Conservation (phyloP, 345 rosid species). For the Eucalyptus cloeziana region DNA sequence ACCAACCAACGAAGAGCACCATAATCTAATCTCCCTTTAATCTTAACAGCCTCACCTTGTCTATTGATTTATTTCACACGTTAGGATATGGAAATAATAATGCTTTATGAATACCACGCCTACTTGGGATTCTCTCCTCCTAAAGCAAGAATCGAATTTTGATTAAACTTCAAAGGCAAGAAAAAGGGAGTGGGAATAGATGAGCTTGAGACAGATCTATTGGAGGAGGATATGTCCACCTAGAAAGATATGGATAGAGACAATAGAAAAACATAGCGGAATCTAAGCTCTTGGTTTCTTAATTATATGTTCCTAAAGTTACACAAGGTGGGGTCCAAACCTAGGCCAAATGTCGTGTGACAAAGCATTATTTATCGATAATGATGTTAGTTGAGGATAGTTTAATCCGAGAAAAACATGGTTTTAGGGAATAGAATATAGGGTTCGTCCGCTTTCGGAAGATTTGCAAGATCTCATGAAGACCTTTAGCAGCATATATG, state of each 20-base stretch:
- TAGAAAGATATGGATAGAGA: slow-evolving; percentile 9
- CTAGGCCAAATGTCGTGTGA: slow-evolving; percentile 66
- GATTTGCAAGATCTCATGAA: slow-evolving; percentile 92
- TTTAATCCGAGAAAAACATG: slow-evolving; percentile 62
- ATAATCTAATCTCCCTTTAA: not conserved
- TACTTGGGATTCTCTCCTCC: slow-evolving; percentile 47
- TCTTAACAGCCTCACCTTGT: not conserved
- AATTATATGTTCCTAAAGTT: slow-evolving; percentile 42
- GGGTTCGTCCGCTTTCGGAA: slow-evolving; percentile 64
- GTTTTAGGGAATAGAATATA: slow-evolving; percentile 29
- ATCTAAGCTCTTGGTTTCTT: slow-evolving; percentile 15
- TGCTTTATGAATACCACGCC: slow-evolving; percentile 51
- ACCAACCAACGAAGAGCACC: not conserved
- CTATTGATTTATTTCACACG: slow-evolving; percentile 26
- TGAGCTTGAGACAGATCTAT: slow-evolving; percentile 10
- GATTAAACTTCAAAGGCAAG: not conserved
- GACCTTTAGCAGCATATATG: slow-evolving; percentile 65
- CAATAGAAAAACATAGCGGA: slow-evolving; percentile 29
- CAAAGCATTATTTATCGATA: slow-evolving; percentile 18
- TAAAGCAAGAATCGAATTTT: slow-evolving; percentile 12
- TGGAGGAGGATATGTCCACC: slow-evolving; percentile 36
- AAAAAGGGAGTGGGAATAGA: slow-evolving; percentile 23
- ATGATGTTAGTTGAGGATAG: slow-evolving; percentile 44
- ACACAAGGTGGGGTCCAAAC: slow-evolving; percentile 26
- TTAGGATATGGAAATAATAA: slow-evolving; percentile 16